Conservation (phyloP, 2,329 filamentous ascomycete species). For the Pyricularia sp. region DNA sequence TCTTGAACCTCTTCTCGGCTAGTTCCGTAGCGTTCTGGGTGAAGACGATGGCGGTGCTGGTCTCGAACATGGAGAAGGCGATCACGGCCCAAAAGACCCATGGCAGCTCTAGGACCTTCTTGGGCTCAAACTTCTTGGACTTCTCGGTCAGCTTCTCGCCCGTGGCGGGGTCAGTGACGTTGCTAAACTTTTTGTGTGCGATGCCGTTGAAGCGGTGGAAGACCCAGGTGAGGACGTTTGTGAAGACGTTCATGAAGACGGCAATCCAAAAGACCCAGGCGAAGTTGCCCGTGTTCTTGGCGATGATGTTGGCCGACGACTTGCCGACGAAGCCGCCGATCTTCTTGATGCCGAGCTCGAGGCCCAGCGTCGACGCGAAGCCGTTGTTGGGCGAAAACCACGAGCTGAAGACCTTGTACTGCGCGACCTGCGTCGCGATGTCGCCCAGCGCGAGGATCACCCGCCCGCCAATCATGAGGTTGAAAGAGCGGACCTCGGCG, state of each 20-base stretch:
- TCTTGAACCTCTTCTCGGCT: slow-evolving; percentile 23
- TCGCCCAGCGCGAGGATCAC: slow-evolving; percentile 50
- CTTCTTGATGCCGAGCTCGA: slow-evolving; percentile 52
- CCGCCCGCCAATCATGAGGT: slow-evolving; percentile 49
- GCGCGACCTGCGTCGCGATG: slow-evolving; percentile 53
- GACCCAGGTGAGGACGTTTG: slow-evolving; percentile 40
- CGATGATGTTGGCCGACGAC: slow-evolving; percentile 12
- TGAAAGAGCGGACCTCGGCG: slow-evolving; percentile 43
- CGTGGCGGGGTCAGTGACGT: slow-evolving; percentile 39
- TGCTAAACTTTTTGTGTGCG: too few species aligned
- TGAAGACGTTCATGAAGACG: slow-evolving; percentile 56
- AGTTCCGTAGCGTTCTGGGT: slow-evolving; percentile 47
- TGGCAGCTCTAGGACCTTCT: slow-evolving; percentile 45
- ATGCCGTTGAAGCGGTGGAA: slow-evolving; percentile 40
- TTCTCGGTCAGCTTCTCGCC: slow-evolving; percentile 51
- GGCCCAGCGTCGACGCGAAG: slow-evolving; percentile 51
- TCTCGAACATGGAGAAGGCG: slow-evolving; percentile 48
- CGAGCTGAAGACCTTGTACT: slow-evolving; percentile 56
- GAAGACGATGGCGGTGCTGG: slow-evolving; percentile 44
- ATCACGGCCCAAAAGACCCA: slow-evolving; percentile 51
- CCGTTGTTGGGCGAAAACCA: slow-evolving; percentile 55
- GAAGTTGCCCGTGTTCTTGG: slow-evolving; percentile 36
- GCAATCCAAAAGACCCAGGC: slow-evolving; percentile 53
- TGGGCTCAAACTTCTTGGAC: slow-evolving; percentile 45
- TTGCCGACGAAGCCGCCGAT: slow-evolving; percentile 53